phyloP scores from a whole-genome alignment of 352 stramenopile genomes.

The Phytophthora foliorum region DNA sequence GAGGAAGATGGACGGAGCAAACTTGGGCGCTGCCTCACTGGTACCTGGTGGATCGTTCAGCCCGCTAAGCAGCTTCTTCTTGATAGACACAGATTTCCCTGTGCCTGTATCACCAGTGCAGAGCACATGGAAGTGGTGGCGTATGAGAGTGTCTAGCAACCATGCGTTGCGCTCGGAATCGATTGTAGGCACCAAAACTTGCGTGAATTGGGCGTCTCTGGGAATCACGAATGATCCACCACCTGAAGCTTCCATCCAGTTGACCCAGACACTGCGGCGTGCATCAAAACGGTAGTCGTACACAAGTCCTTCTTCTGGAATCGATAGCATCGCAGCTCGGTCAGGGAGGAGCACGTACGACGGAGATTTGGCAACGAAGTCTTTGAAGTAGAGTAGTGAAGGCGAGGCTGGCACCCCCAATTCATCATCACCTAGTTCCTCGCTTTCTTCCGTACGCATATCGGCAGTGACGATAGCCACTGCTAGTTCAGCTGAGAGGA shows the following conservation, averaged over 20 bases:
- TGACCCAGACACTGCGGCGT: constrained; percentile 85
- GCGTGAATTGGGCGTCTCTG: constrained; percentile 82
- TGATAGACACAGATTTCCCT: constrained; percentile 95
- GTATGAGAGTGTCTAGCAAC: constrained; percentile 91
- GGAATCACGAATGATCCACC: constrained; percentile 66
- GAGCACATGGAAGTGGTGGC: constrained; percentile 91
- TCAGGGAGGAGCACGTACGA: constrained; percentile 58
- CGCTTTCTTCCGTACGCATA: constrained; percentile 9
- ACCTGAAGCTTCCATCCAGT: constrained; percentile 71
- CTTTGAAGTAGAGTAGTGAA: constrained; percentile 67
- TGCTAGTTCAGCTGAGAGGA: constrained; percentile 56
- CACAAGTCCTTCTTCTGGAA: constrained; percentile 79
- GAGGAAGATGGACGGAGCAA: constrained; percentile 89
- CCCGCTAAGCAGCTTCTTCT: constrained; percentile 92
- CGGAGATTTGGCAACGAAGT: constrained; percentile 91
- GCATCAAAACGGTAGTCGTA: constrained; percentile 94
- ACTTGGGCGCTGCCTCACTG: constrained; percentile 41
- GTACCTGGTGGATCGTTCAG: constrained; percentile 58
- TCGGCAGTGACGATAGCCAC: constrained; percentile 27
- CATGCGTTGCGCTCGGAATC: constrained; percentile 94
- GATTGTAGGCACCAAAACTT: constrained; percentile 94
- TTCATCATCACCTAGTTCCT: constrained; percentile 36
- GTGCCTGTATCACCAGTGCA: constrained; percentile 94
- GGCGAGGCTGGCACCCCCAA: constrained; percentile 26
- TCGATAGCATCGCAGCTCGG: constrained; percentile 42